These are phyloP conservation scores for Anthracocystis walkeri DNA, from an alignment of 1,284 basidiomycete genomes.

Conservation along the genomic window DNA sequence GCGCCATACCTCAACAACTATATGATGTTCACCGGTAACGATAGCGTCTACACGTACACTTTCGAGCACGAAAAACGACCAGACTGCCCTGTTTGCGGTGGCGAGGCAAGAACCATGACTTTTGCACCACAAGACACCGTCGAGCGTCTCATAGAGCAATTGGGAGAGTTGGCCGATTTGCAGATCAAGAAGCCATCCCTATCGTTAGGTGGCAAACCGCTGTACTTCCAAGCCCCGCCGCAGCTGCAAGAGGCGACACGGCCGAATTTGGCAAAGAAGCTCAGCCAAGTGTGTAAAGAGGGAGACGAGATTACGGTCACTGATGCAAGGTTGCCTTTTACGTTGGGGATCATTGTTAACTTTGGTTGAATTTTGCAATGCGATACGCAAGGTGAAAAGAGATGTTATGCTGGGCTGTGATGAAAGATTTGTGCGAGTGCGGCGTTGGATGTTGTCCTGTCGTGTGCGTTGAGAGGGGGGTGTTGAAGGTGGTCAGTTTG, in stretches of 20 bases:
- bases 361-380: constrained; percentile 11
- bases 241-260: constrained; percentile 88
- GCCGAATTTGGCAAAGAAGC: constrained; percentile 85
- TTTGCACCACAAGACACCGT: constrained; percentile 36
- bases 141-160: constrained; percentile 52
- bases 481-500: neutral
- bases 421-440: constrained; percentile 21
- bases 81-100: constrained; percentile 97
- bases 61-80: constrained; percentile 92
- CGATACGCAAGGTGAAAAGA: neutral
- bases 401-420: neutral
- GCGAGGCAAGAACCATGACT: constrained; percentile 73
- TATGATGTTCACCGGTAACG: constrained; percentile 89
- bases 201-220: constrained; percentile 73
- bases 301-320: constrained; percentile 88
- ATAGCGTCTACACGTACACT: constrained; percentile 96
- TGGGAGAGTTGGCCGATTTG: constrained; percentile 60
- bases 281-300: constrained; percentile 81
- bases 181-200: constrained; percentile 60
- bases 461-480: neutral
- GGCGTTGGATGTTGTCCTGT: constrained; percentile 21
- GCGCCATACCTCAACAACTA: constrained; percentile 97
- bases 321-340: constrained; percentile 85
- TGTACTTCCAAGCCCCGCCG: constrained; percentile 93
- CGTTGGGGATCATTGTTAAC: constrained; percentile 29